These are phyloP conservation scores for Misopates orontium DNA, from an alignment of 257 asterid genomes.

Conservation along the genomic window DNA sequence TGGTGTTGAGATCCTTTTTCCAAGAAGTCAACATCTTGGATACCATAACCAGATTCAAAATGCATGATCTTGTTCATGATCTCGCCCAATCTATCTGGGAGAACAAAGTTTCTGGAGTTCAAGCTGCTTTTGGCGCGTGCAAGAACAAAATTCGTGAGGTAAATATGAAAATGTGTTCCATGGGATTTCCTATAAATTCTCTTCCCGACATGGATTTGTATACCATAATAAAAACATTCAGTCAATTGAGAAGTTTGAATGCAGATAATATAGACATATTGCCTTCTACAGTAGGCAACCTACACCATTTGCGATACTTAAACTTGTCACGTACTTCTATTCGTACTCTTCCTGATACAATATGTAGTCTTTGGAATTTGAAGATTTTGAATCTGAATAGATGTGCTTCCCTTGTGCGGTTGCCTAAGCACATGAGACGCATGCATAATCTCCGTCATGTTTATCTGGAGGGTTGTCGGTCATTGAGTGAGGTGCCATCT, in stretches of 20 bases:
- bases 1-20: constrained; percentile 31
- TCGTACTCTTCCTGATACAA: constrained; percentile 24
- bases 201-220: constrained; percentile 12
- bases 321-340: constrained; percentile 22
- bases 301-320: constrained; percentile 34
- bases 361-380: constrained; percentile 38
- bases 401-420: constrained; percentile 13
- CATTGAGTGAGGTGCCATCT: constrained; percentile 28
- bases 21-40: not conserved
- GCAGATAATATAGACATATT: not conserved
- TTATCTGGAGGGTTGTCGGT: not conserved
- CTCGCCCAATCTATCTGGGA: constrained; percentile 38
- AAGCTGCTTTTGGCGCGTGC: not conserved
- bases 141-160: constrained; percentile 25
- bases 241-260: constrained; percentile 19
- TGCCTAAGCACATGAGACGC: constrained; percentile 31
- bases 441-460: constrained; percentile 35
- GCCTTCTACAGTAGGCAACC: constrained; percentile 21
- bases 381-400: constrained; percentile 27
- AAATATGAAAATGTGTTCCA: not conserved
- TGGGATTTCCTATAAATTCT: constrained; percentile 23
- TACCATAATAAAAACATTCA: not conserved
- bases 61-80: constrained; percentile 46
- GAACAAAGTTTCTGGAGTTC: constrained; percentile 21
- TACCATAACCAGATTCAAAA: not conserved